Evolutionary conservation across 202 grass and related monocot genomes (phyloP), one percentile per base, ranked within the genome.

Genomic region (Panicum virgatum): DNA sequence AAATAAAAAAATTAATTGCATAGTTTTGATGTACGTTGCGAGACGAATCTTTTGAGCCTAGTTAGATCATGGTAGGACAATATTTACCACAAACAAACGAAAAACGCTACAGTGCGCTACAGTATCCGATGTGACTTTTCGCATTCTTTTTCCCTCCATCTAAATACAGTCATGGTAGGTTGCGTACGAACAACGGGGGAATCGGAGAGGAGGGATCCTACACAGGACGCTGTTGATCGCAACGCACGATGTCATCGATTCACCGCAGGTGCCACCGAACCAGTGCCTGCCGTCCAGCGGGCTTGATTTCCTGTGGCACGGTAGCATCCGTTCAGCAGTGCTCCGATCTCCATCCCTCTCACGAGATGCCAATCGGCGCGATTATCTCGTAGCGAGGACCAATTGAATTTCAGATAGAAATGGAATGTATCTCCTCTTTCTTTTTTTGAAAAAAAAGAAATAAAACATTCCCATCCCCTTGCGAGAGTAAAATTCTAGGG

Each of bases 171-270:
- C n/a, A n/a, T 38, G 25, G 26, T 54, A 67, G 16, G 36, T 69
- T 69, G 77, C 47, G 48, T 80, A 68, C 36, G 64, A 80, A 57
- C 48, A 56, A 56, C 47, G 51, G 23, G 23, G 57, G 36, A 80
- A 42, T 40, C 63, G 9, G 63, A 80, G 38, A 47, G 39, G 6
- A 47, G 26, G 38, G 25, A 59, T 22, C 78, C 50, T 79, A 69
- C 30, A 1, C 30, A 0, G 2, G 4, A 26, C 37, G 26, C 12
- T 71, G 29, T 38, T 48, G 79, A 71, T 37, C 1, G 66, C 22
- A 71, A 22, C 66, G 53, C 71, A 81, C 52, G 52, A 81, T 53
- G 26, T 34, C 66, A 81, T 70, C 66, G 56, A 59, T 70, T 57
- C 78, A 69, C 23, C 9, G 23, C 78, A 69, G 51, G 27, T 12